Base-by-base conservation (phyloP, 2,329 filamentous ascomycete species). In the Verticillium alfalfae region DNA sequence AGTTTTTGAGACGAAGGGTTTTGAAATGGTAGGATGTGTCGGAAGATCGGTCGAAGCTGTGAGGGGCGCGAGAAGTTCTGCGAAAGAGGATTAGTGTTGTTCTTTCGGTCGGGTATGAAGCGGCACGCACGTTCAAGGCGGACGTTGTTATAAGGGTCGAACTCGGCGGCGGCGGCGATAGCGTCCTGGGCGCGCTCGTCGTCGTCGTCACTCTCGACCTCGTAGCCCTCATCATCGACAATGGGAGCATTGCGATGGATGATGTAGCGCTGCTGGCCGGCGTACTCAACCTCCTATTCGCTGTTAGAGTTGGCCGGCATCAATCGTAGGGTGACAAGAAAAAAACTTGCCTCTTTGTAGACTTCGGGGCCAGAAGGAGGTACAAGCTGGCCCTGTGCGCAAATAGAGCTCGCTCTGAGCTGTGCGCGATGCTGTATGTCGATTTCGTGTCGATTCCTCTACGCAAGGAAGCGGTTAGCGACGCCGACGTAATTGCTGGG, bases 151-250 rank as follows among this genome's bases (percentile, higher is more conserved):
- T 93, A 95, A 0, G 91, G 90, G 67, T 95, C 88, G 58, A 88
- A 82, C 66, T 91, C 87, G 39, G 87, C 83, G n/a, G 87, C 86
- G 4, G 83, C 77, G 56, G 85, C 80, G 57, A 84, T 78, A 52
- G 87, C 87, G 57, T 88, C 84, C 65, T 83, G 82, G 26, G 86
- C 73, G 61, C 81, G 83, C 52, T 88, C 85, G 63, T 87, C 83
- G 61, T 90, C 85, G 64, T 91, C 88, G 64, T 88, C 87, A 70
- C 86, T 89, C 52, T 92, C 88, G 61, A 92, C 79, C 65, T 91
- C 87, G 71, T 90, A 92, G 65, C 91, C 91, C 67, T 94, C 90
- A 56, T 91, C 87, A 75, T 94, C 91, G 66, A 91, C 79, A 56
- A 91, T 79, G 12, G 85, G 84, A 5, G 89, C 89, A 67, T 93